phyloP scores from a whole-genome alignment of 2,329 filamentous ascomycete species.

The Metarhizium anisopliae region DNA sequence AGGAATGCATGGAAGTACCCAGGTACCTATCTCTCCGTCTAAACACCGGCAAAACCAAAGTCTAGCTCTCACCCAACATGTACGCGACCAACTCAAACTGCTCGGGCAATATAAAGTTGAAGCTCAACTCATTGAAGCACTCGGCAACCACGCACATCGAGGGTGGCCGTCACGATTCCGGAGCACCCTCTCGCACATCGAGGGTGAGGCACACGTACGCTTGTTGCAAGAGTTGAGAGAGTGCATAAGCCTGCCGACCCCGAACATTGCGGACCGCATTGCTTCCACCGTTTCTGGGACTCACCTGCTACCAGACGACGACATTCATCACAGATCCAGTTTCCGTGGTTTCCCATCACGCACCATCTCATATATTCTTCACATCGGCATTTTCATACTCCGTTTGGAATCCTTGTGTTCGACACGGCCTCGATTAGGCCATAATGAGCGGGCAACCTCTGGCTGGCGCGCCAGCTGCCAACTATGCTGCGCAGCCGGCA shows the following conservation, averaged over 20 bases:
- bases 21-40: not conserved
- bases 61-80: not conserved
- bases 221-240: not conserved
- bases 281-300: not conserved
- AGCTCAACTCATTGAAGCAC: not conserved
- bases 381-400: not conserved
- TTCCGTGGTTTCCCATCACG: not conserved
- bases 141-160: not conserved
- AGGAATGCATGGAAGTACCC: too few relatives aligned
- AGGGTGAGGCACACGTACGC: not conserved
- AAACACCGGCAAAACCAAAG: constrained; percentile 4
- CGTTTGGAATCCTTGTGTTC: not conserved
- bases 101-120: not conserved
- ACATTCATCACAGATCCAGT: not conserved
- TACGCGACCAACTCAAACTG: not conserved
- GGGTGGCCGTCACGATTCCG: not conserved
- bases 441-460: constrained; percentile 26
- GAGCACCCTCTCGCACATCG: not conserved
- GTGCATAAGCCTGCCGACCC: not conserved
- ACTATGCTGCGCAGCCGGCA: constrained; percentile 22
- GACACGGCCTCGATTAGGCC: not conserved
- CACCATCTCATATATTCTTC: not conserved
- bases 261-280: not conserved
- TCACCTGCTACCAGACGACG: not conserved
- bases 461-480: constrained; percentile 19